phyloP scores from a whole-genome alignment of 139 green algal genomes.

The Nannochloris sp. region DNA sequence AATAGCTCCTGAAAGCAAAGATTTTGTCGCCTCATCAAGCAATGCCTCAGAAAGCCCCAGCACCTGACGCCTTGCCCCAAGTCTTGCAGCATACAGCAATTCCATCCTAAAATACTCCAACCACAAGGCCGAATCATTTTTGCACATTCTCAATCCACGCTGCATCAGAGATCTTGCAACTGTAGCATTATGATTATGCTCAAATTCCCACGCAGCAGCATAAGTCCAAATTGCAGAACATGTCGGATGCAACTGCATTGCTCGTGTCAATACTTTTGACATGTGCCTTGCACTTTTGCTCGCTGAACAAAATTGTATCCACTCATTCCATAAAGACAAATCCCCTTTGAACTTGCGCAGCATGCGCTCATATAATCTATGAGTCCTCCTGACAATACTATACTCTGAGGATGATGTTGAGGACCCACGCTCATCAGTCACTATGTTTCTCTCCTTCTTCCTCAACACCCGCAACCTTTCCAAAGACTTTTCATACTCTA shows the following conservation, averaged over 20 bases:
- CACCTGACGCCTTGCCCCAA: constrained; percentile 53
- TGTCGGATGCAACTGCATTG: constrained; percentile 74
- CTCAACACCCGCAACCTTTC: constrained; percentile 58
- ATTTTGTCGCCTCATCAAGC: constrained; percentile 33
- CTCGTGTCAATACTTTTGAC: constrained; percentile 63
- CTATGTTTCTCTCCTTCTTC: constrained; percentile 31
- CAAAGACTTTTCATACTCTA: constrained; percentile 71
- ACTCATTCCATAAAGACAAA: constrained; percentile 73
- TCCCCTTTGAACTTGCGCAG: constrained; percentile 81
- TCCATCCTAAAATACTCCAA: constrained; percentile 79
- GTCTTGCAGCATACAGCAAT: constrained; percentile 69
- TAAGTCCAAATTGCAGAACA: constrained; percentile 75
- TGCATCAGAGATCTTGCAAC: constrained; percentile 86
- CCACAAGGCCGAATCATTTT: constrained; percentile 59
- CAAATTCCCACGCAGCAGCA: constrained; percentile 84
- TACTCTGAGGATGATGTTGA: constrained; percentile 56
- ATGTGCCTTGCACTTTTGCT: constrained; percentile 48
- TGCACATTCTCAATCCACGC: constrained; percentile 76
- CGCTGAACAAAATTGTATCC: constrained; percentile 67
- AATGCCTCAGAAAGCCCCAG: constrained; percentile 43
- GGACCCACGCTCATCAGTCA: constrained; percentile 12
- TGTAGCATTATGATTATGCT: constrained; percentile 61
- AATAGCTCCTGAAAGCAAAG: constrained; percentile 57
- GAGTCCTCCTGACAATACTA: constrained; percentile 55
- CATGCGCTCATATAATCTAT: constrained; percentile 87